Percentiles rank a stretch among this genome's conserved stretches.
Conservation (phyloP, 495 filamentous ascomycete species). For the Neurospora pannonica region DNA sequence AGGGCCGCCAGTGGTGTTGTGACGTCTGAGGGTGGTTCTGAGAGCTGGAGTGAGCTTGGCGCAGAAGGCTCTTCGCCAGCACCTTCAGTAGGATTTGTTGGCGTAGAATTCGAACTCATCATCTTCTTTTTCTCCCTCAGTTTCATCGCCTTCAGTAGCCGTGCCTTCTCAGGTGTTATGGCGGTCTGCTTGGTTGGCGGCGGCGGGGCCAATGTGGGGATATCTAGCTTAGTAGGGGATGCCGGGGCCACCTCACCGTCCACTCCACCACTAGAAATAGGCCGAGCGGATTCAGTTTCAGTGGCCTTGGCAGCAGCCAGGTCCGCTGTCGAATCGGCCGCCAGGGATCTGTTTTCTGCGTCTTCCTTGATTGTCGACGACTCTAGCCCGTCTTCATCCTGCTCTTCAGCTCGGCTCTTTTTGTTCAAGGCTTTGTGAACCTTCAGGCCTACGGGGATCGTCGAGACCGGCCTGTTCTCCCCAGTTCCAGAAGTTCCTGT, state of each 20-base stretch:
- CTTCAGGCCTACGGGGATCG: constrained; percentile 50
- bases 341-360: constrained; percentile 8
- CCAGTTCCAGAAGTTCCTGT: constrained; percentile 36
- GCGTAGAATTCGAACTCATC: constrained; percentile 22
- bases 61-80: constrained; percentile 9
- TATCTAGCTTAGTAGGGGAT: constrained; percentile 35
- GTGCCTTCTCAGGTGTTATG: constrained; percentile 80
- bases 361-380: constrained; percentile 18
- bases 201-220: constrained; percentile 21
- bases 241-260: constrained; percentile 45
- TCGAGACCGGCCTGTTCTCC: constrained; percentile 62
- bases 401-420: constrained; percentile 29
- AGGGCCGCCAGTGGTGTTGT: neutral
- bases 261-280: constrained; percentile 27
- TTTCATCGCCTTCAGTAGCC: constrained; percentile 89
- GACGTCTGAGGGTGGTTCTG: constrained; percentile 3
- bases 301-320: constrained; percentile 11
- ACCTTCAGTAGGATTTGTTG: constrained; percentile 1
- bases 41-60: constrained; percentile 5
- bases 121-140: constrained; percentile 69
- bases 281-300: constrained; percentile 22
- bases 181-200: constrained; percentile 41
- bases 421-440: constrained; percentile 29
- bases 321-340: constrained; percentile 9
- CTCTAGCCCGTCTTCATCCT: constrained; percentile 18